These are phyloP conservation scores for Penicillium corylophilum DNA, from an alignment of 2,329 filamentous ascomycete species.

Conservation along the genomic window DNA sequence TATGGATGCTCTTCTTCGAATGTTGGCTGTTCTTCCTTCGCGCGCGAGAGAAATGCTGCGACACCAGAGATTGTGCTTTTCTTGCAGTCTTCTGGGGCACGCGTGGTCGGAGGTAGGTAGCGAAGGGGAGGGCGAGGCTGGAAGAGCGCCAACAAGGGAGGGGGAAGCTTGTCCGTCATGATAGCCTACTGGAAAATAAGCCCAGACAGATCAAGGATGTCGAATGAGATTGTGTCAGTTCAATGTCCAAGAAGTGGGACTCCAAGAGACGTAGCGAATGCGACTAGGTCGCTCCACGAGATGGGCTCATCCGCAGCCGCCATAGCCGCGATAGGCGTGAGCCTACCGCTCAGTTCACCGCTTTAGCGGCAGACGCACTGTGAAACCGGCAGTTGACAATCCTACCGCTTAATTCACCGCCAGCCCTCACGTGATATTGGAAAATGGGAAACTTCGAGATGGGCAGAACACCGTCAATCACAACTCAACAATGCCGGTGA, in stretches of 20 bases:
- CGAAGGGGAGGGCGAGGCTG: conserved; percentile 88
- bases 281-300: not conserved
- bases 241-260: not conserved
- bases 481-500: conserved; percentile 42
- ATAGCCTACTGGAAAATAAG: conserved; percentile 19
- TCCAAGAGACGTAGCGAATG: not conserved
- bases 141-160: conserved; percentile 89
- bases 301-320: conserved; percentile 14
- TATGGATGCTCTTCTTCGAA: conserved; percentile 75
- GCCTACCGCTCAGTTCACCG: not conserved
- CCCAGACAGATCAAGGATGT: not conserved
- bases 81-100: conserved; percentile 76
- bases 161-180: conserved; percentile 97
- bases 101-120: conserved; percentile 80
- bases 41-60: conserved; percentile 69
- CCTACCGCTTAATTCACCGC: not conserved
- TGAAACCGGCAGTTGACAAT: not conserved
- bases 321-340: conserved; percentile 23
- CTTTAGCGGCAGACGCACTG: not conserved
- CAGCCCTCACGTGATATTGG: conserved; percentile 11
- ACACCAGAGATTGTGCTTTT: conserved; percentile 72
- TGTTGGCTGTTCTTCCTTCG: conserved; percentile 57
- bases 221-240: not conserved
- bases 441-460: conserved; percentile 26
- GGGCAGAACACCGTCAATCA: conserved; percentile 2